Evolutionary conservation across 2,329 filamentous ascomycete genomes (phyloP).

Genomic region (Fusarium hostae): DNA sequence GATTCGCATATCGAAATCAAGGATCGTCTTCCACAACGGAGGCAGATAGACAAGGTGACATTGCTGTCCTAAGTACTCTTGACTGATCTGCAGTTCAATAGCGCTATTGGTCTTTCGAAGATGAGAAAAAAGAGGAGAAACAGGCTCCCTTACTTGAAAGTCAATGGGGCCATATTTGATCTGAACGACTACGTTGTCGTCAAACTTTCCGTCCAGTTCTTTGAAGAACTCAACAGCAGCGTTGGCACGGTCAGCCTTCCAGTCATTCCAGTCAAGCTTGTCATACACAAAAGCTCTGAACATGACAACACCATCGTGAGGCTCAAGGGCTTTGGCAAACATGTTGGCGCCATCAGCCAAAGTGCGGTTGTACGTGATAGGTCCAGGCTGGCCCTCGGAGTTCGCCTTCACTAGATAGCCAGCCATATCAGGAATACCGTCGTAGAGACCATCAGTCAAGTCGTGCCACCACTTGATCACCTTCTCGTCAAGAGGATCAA

Average conservation of each 20-base stretch:
- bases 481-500: conserved; percentile 69
- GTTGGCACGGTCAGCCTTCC: conserved; percentile 71
- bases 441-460: conserved; percentile 69
- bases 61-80: conserved; percentile 79
- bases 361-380: conserved; percentile 75
- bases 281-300: conserved; percentile 80
- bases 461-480: conserved; percentile 73
- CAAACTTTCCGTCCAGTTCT: conserved; percentile 71
- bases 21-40: conserved; percentile 74
- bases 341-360: conserved; percentile 59
- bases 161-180: conserved; percentile 81
- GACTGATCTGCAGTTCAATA: conserved; percentile 74
- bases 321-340: conserved; percentile 69
- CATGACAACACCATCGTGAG: conserved; percentile 72
- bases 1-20: conserved; percentile 74
- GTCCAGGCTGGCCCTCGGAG: conserved; percentile 77
- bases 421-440: conserved; percentile 71
- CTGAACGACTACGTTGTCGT: conserved; percentile 77
- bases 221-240: conserved; percentile 75
- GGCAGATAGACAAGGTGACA: conserved; percentile 74
- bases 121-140: conserved; percentile 71
- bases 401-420: conserved; percentile 79
- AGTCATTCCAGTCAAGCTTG: conserved; percentile 63
- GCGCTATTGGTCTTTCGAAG: conserved; percentile 58
- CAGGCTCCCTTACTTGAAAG: conserved; percentile 76